Base-by-base conservation (phyloP, 768 basidiomycete species). In the Pisolithus albus region DNA sequence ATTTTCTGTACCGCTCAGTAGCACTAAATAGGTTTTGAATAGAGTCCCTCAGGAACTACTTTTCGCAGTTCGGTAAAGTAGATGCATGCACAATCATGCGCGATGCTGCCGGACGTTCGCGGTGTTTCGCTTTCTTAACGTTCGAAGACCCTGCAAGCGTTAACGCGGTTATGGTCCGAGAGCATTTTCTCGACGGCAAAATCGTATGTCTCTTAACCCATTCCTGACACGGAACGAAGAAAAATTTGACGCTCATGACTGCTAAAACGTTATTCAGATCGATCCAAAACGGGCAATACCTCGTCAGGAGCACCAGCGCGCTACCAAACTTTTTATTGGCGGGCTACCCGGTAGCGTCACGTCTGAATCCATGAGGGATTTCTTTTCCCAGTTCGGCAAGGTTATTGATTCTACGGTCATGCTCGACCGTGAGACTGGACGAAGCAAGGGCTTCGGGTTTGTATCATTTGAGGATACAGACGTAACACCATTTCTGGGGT, bases 271-370 rank as follows among this genome's bases (percentile, higher is more conserved):
- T 16, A 47, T 18, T 48, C 23, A 99, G 95, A 99, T 99, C 67
- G 96, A 99, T 64, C 96, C 96, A n/a, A 99, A 99, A 73, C 84
- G 95, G 50, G 96, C 96, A 2, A 96, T 98, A 58, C 96, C 96
- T 9, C 80, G 94, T 55, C 89, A 94, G 67, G 96, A 98, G 54
- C 94, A 96, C 61, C 86, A 90, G 57, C 80, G 88, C 10, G 90
- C 91, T 9, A 92, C 92, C 19, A 97, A 98, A 64, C 74, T 98
- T 42, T 99, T 99, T 65, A 94, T 99, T 32, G 95, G 96, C 41
- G 92, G 94, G 19, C 78, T 99, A 1, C 88, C 94, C 2, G 86
- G 88, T 16, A 84, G 84, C 50, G 93, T 97, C 32, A 97, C 93
- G 5, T 91, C 90, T 19, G 93, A 96, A 61, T 88, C 86, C 1